A percentile compares a stretch with the other conserved stretches of the same genome.
Conservation (phyloP, 345 rosid species). For the Toxicodendron radicans region DNA sequence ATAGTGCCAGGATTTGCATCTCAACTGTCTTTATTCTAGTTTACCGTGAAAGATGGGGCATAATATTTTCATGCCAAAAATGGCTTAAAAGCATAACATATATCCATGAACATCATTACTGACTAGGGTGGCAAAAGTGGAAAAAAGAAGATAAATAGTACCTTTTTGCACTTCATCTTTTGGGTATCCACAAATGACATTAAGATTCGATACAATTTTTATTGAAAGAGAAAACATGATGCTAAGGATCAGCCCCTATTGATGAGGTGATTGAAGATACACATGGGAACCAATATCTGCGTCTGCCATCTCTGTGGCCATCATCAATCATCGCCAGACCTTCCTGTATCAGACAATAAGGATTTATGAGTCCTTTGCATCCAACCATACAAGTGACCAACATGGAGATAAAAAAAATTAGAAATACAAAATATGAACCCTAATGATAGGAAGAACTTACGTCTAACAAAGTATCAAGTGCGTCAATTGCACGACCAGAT, state of each 20-base stretch:
- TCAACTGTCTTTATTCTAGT: background rate
- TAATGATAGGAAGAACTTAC: slow-evolving; percentile 33
- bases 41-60: background rate
- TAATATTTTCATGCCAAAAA: background rate
- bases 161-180: background rate
- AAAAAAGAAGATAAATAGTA: background rate
- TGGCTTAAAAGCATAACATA: background rate
- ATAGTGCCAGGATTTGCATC: too few relatives aligned
- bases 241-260: slow-evolving; percentile 39
- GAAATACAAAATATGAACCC: background rate
- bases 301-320: slow-evolving; percentile 67
- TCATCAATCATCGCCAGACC: slow-evolving; percentile 88
- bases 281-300: slow-evolving; percentile 86
- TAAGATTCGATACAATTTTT: background rate
- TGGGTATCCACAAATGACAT: background rate
- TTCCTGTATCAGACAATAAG: slow-evolving; percentile 47
- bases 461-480: slow-evolving; percentile 73
- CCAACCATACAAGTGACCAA: background rate
- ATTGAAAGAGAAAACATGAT: background rate
- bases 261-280: slow-evolving; percentile 62
- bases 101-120: background rate
- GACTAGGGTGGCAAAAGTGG: background rate
- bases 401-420: background rate
- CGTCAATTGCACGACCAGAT: slow-evolving; percentile 78
- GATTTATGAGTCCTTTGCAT: slow-evolving; percentile 29